phyloP scores from a whole-genome alignment of 768 basidiomycete species.

The Podaxis sp. region DNA sequence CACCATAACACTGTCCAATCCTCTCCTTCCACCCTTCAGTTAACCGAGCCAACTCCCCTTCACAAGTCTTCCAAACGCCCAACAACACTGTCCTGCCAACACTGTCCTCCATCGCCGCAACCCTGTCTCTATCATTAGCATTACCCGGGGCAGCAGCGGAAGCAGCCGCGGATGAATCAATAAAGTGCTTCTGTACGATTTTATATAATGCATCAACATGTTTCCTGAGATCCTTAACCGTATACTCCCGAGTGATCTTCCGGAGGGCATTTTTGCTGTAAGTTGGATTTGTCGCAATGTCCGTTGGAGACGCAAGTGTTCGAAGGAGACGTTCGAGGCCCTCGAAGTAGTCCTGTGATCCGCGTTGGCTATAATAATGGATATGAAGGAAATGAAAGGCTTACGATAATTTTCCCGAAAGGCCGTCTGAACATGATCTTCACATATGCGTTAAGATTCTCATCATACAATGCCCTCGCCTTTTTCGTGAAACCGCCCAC shows the following conservation, averaged over 20 bases:
- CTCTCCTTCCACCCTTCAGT: conserved; percentile 67
- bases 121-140: conserved; percentile 4
- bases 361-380: neutral
- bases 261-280: conserved; percentile 81
- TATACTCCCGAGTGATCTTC: conserved; percentile 83
- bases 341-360: conserved; percentile 86
- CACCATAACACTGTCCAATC: conserved; percentile 79
- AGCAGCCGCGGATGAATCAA: conserved; percentile 71
- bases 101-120: conserved; percentile 4
- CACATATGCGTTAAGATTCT: conserved; percentile 85
- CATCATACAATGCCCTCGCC: conserved; percentile 85
- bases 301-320: conserved; percentile 50
- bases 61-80: conserved; percentile 90
- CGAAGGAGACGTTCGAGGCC: conserved; percentile 83
- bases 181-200: conserved; percentile 95
- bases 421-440: conserved; percentile 85
- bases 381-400: conserved; percentile 25
- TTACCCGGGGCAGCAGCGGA: conserved; percentile 24
- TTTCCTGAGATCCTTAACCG: conserved; percentile 87
- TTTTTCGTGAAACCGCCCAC: conserved; percentile 61
- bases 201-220: conserved; percentile 83
- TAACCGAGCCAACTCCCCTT: conserved; percentile 76
- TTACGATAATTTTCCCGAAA: conserved; percentile 82
- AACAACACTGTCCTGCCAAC: conserved; percentile 48
- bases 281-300: conserved; percentile 70